Evolutionary conservation across 1,284 basidiomycete species (phyloP).

Genomic region (Irpex sp.): DNA sequence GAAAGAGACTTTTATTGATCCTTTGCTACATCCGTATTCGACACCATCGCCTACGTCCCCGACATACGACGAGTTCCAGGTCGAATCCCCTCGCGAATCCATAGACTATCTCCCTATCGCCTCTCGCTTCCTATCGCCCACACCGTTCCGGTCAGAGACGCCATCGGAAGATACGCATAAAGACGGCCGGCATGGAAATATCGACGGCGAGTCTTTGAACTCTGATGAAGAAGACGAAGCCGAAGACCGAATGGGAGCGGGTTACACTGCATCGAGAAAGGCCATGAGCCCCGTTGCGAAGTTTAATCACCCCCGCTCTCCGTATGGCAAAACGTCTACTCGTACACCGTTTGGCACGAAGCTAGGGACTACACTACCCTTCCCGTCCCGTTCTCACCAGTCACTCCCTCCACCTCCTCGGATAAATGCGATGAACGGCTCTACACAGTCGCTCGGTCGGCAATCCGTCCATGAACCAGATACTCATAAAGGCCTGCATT

Average conservation of each 20-base stretch:
- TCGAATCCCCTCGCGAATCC: conserved; percentile 65
- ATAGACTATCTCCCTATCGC: conserved; percentile 86
- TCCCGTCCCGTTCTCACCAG: conserved; percentile 76
- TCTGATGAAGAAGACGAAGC: conserved; percentile 69
- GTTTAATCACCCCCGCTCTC: conserved; percentile 70
- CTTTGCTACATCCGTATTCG: conserved; percentile 82
- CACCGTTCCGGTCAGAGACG: conserved; percentile 50
- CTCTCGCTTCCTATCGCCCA: conserved; percentile 83
- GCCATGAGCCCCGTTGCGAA: conserved; percentile 39
- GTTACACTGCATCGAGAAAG: conserved; percentile 34
- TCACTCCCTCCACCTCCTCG: conserved; percentile 73
- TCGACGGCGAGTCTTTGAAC: conserved; percentile 69
- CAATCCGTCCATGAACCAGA: conserved; percentile 50
- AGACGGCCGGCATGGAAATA: conserved; percentile 49
- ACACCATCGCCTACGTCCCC: conserved; percentile 52
- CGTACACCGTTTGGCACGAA: conserved; percentile 34
- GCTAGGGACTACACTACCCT: conserved; percentile 48
- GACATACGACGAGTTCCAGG: conserved; percentile 63
- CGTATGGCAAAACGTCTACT: conserved; percentile 59
- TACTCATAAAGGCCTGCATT: conserved; percentile 30
- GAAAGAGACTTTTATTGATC: conserved; percentile 90
- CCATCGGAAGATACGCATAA: conserved; percentile 31
- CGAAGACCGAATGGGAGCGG: conserved; percentile 48
- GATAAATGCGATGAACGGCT: conserved; percentile 46
- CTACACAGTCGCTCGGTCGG: conserved; percentile 66